Evolutionary conservation across 129 eudicot genomes (phyloP).

Genomic region (Dittrichia graveolens): DNA sequence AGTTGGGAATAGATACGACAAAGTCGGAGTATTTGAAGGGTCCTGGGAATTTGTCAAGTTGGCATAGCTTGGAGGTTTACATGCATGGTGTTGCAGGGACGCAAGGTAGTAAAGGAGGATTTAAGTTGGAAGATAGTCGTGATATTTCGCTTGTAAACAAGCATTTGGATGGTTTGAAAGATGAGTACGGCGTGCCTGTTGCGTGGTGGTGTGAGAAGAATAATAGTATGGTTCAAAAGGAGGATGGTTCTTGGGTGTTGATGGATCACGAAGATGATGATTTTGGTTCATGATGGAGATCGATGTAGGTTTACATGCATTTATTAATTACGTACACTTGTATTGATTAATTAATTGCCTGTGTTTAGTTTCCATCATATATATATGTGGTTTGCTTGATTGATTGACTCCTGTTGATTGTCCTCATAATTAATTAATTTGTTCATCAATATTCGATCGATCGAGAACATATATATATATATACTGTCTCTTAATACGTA

Average conservation of each 20-base stretch:
- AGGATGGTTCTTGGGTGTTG: conserved; percentile 89
- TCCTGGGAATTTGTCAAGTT: conserved; percentile 55
- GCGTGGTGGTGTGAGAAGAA: conserved; percentile 81
- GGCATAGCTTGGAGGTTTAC: conserved; percentile 78
- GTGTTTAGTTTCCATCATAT: too few relatives aligned
- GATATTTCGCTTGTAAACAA: conserved; percentile 73
- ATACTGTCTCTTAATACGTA: too few relatives aligned
- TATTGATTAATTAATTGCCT: too few relatives aligned
- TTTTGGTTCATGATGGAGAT: conserved; percentile 21
- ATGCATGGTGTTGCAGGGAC: conserved; percentile 94
- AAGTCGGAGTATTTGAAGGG: conserved; percentile 63
- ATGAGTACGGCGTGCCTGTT: conserved; percentile 59
- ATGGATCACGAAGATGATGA: conserved; percentile 68
- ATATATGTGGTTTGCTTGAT: neutral
- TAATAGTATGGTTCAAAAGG: conserved; percentile 85
- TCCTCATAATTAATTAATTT: too few relatives aligned
- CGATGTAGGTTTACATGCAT: neutral
- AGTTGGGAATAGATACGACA: conserved; percentile 56
- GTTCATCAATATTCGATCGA: too few relatives aligned
- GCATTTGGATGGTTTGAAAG: conserved; percentile 57
- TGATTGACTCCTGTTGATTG: too few relatives aligned
- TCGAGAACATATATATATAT: too few relatives aligned
- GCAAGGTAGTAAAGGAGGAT: conserved; percentile 64
- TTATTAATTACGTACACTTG: neutral
- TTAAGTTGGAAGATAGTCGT: conserved; percentile 56